These are phyloP conservation scores for Didymella exigua DNA, from an alignment of 2,329 filamentous ascomycete genomes.

Conservation along the genomic window DNA sequence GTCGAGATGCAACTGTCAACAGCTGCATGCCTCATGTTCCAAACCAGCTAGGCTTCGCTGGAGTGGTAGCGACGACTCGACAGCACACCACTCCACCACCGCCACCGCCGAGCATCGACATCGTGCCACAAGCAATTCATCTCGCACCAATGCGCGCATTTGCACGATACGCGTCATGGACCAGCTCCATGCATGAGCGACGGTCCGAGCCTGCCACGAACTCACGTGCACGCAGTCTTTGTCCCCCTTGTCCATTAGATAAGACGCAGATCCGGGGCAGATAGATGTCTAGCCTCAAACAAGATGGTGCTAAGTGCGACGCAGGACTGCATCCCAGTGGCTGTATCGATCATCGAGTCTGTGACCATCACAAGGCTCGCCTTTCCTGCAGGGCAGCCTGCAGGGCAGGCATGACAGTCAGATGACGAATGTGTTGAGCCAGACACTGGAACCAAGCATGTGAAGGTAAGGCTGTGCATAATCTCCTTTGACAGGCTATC, in stretches of 20 bases:
- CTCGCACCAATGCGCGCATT: background rate
- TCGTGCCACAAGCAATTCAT: background rate
- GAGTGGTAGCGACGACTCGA: slow-evolving; percentile 8
- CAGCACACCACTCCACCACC: slow-evolving; percentile 1
- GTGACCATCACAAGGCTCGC: too few species aligned
- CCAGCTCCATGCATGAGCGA: slow-evolving; percentile 5
- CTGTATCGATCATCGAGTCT: background rate
- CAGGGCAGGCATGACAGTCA: background rate
- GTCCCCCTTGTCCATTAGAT: background rate
- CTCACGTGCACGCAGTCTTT: slow-evolving; percentile 6
- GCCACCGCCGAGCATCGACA: background rate
- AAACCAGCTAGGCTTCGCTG: slow-evolving; percentile 2
- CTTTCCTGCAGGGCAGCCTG: slow-evolving; percentile 5
- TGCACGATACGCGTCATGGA: background rate
- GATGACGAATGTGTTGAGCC: background rate
- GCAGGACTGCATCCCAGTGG: background rate
- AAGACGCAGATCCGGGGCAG: slow-evolving; percentile 5
- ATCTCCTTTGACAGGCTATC: slow-evolving; percentile 1
- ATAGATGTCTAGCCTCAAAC: background rate
- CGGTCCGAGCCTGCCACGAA: slow-evolving; percentile 5
- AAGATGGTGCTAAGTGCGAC: background rate
- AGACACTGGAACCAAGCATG: background rate
- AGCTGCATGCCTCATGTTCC: slow-evolving; percentile 8
- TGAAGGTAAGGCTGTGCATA: background rate
- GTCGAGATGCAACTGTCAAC: slow-evolving; percentile 17